Base-by-base conservation (phyloP, 2,329 filamentous ascomycete species). In the Beauveria australis region DNA sequence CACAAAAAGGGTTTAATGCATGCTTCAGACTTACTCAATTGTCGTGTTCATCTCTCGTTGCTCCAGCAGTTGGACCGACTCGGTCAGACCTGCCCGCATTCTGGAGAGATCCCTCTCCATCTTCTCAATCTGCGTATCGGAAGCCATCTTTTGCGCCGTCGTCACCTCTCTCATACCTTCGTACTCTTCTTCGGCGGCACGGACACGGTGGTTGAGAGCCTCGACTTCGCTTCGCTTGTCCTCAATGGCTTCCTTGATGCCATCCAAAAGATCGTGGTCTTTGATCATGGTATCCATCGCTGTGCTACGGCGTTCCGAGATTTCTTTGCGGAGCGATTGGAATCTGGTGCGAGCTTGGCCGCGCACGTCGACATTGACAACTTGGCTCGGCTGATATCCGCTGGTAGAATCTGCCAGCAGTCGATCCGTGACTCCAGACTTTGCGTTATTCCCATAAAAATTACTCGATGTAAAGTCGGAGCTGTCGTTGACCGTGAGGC, bases 71-170 rank as follows among this genome's bases (percentile, higher is more conserved):
- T 97, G 91, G 58, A 97, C 89, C 40, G 87, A 92, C 73, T 97
- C 93, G 3, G 85, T 88, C 33, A 97, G 78, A 12, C 88, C 88
- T 2, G 88, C 84, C 47, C 92, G 84, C 91, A 97, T 96, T 72
- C 92, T 91, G 52, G 90, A 89, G n/a, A 99, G 79, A 73, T 99
- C 92, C 75, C 96, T 97, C 76, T 99, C 94, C 88, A 97, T 95
- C 79, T 94, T 94, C 75, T 99, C 94, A 68, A 99, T 96, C 73
- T 97, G 93, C 9, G 92, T 86, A 71, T 97, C 94, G 2, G 88
- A 91, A 8, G 87, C 88, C 71, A 93, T 84, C 76, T 95, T 95
- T 72, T 96, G 91, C 19, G 92, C 90, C 51, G 84, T 89, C 8
- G 89, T 93, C 62, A 83, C 76, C 79, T 97, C 94, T 70, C 93